These are phyloP conservation scores for Russula brevipes DNA, from an alignment of 768 basidiomycete genomes.

Conservation along the genomic window DNA sequence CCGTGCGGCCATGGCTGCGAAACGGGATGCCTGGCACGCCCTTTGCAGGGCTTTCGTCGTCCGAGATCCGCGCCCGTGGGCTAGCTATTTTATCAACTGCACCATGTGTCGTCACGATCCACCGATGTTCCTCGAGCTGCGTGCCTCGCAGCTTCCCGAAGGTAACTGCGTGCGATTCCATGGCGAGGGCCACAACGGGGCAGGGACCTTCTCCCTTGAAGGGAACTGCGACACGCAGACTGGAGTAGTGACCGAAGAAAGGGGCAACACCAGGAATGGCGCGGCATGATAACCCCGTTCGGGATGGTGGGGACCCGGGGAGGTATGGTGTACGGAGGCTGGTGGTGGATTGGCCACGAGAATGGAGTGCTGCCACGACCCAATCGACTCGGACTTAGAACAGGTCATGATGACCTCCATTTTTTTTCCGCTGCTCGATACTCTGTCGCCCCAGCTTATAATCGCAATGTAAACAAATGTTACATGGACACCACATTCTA, in stretches of 20 bases:
- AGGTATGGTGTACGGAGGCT: not conserved
- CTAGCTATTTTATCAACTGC: not conserved
- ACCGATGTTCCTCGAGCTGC: conserved; percentile 12
- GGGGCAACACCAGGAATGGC: not conserved
- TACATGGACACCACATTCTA: too few relatives aligned
- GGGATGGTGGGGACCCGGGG: conserved; percentile 13
- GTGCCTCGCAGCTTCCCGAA: not conserved
- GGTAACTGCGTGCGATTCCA: not conserved
- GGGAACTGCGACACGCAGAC: not conserved
- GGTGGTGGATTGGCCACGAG: conserved; percentile 19
- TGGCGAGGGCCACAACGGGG: not conserved
- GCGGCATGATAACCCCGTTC: conserved; percentile 8
- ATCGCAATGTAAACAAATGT: too few relatives aligned
- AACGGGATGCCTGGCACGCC: conserved; percentile 9
- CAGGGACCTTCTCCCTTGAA: not conserved
- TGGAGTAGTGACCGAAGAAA: not conserved
- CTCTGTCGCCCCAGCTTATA: too few relatives aligned
- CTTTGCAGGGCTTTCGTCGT: not conserved
- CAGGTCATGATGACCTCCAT: too few relatives aligned
- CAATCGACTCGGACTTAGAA: not conserved
- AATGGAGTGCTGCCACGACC: conserved; percentile 7
- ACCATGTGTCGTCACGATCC: not conserved
- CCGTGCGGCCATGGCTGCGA: conserved; percentile 7
- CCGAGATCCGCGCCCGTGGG: not conserved
- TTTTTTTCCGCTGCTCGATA: too few relatives aligned